Evolutionary conservation across 352 stramenopile species (phyloP), one percentile per base, ranked within the genome.

Genomic region (Globisporangium cystogenes): DNA sequence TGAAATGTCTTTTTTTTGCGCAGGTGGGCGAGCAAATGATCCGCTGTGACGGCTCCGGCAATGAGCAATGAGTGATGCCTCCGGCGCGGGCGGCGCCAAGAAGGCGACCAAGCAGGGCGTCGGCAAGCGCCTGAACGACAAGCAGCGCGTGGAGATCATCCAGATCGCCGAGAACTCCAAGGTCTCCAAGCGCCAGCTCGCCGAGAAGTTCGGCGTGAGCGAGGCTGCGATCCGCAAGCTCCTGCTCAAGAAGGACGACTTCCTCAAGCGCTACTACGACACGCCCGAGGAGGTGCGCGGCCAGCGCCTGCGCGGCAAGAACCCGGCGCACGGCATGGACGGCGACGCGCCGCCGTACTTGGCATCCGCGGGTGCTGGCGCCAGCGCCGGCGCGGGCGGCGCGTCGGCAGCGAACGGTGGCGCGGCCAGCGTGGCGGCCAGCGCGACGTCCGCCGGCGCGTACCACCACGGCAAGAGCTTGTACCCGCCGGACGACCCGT

Each of bases 131-230:
- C 65, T 91, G 53, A 89, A 86, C 58, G 80, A 91, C 62, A 82
- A 83, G 44, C 74, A 91, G 74, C 80, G 80, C 58, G 72, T 91
- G 35, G 77, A 91, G 56, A 89, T 91, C 63, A 91, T 91, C 64
- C 80, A 91, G 64, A 74, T 87, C 53, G 70, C 77, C 4, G 80
- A 89, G 60, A 87, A 87, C 58, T 74, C 58, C 63, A 86, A 84
- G 63, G 85, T 79, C 55, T 86, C 77, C 53, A 89, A 91, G 72
- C 77, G 80, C 31, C 77, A 87, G 52, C 55, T 91, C 44, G 80
- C 77, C 20, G 77, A 87, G 41, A 79, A 85, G 52, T 91, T 86
- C 59, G 80, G 80, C 48, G 80, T 91, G 48, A 87, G 74, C 45
- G 80, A 91, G 60, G 77, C 80, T 1, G 80, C 80, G 39, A 91